Base-by-base conservation (phyloP, 371 early-diverging fungal genomes). In the Rhizopus stolonifer region DNA sequence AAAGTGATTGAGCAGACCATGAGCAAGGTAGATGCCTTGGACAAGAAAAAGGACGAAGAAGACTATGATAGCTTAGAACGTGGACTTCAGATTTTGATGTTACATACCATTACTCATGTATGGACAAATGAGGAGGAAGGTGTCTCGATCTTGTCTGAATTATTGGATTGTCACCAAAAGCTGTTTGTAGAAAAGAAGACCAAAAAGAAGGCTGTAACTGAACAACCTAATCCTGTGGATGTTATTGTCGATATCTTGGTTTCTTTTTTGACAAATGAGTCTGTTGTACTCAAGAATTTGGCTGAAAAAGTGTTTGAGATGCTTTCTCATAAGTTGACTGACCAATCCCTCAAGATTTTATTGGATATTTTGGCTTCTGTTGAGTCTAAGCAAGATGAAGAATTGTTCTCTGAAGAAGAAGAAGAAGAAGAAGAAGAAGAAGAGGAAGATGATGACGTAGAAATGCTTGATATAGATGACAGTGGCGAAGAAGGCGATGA, bases 171-270 rank as follows among this genome's bases (percentile, higher is more conserved):
- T 69, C 89, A 82, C 53, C 70, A 80, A 59, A 81, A 82, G 65
- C 72, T 88, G 21, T 83, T 82, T 49, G 62, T 61, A 25, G 79
- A 75, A 52, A 76, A 79, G 61, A 74, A 50, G 42, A 46, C 36
- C 13, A 64, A 54, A 24, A 63, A 65, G 47, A 62, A 64, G 19
- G 40, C 29, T 22, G 66, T 76, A 14, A 82, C 84, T 14, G 82
- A 80, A 19, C 85, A 85, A 51, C 87, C 81, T 11, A 76, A 86
- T 44, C 92, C 95, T 3, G 80, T 91, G 29, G 95, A 95, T 56
- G 96, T 95, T 25, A 78, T 96, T 56, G 80, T 94, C 5, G 97
- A 96, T 77, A 87, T 94, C 29, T 71, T 95, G 52, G 72, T 97
- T 58, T 84, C 89, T 61, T 87, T 95, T 74, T 68, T 97, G 73